These are phyloP conservation scores for Apiospora koreana DNA, from an alignment of 2,329 filamentous ascomycete species.

Conservation along the genomic window DNA sequence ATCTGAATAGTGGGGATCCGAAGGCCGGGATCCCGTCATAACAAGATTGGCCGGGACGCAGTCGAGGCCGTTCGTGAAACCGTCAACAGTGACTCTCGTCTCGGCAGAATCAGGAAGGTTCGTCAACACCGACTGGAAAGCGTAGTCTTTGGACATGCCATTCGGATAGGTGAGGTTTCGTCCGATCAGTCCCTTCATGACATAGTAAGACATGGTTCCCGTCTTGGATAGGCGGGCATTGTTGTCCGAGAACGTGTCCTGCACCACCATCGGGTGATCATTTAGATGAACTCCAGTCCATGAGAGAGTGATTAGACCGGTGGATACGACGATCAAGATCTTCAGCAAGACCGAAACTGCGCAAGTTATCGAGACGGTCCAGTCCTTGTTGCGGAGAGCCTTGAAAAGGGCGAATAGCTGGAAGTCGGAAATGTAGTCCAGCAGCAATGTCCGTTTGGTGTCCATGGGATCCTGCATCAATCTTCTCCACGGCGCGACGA, in stretches of 20 bases:
- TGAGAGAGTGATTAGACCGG: slow-evolving; percentile 32
- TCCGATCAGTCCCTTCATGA: background rate
- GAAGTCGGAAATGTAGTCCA: slow-evolving; percentile 37
- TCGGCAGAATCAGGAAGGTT: background rate
- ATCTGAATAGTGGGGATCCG: background rate
- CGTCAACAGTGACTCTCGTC: background rate
- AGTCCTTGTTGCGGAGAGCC: slow-evolving; percentile 36
- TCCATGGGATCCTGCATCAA: slow-evolving; percentile 31
- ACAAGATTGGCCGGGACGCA: background rate
- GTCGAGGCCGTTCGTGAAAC: slow-evolving; percentile 1
- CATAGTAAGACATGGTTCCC: background rate
- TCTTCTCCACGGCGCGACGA: slow-evolving; percentile 39
- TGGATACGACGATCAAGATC: slow-evolving; percentile 36
- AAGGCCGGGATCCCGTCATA: background rate
- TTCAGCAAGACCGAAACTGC: slow-evolving; percentile 33
- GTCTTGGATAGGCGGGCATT: background rate
- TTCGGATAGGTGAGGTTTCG: background rate
- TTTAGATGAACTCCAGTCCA: background rate
- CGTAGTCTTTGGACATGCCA: background rate
- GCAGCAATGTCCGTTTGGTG: slow-evolving; percentile 34
- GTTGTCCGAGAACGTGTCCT: background rate
- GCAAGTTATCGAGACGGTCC: slow-evolving; percentile 31
- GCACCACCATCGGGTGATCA: background rate
- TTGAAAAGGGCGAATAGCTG: slow-evolving; percentile 29
- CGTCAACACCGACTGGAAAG: background rate